Conservation (phyloP, 441 rosid genomes). For the Daphne laureola region DNA sequence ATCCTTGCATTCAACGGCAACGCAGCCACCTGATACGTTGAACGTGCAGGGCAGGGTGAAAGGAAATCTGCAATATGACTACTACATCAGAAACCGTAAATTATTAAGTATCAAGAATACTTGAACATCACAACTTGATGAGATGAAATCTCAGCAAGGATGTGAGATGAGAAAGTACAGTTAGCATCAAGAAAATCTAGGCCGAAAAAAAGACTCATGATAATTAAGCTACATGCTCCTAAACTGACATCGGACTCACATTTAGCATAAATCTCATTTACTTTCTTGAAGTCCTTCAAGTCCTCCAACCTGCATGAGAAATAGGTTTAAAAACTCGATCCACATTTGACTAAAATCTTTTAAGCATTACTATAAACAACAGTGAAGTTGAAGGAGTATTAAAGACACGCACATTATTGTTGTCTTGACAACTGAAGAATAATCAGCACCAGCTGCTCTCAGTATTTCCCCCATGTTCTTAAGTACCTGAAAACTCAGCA, state of each 20-base stretch:
- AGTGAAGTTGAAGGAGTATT: no score
- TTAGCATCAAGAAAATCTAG: no score
- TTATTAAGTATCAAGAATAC: no score
- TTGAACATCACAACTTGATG: no score
- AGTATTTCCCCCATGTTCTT: constrained; percentile 86
- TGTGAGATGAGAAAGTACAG: no score
- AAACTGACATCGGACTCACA: constrained; percentile 41
- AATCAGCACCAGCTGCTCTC: constrained; percentile 73
- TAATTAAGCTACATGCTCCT: no score
- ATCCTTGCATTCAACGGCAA: constrained; percentile 78
- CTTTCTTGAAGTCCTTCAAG: constrained; percentile 88
- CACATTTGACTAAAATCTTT: no score
- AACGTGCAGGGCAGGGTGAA: constrained; percentile 77
- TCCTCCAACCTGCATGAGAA: constrained; percentile 67
- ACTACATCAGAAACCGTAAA: background rate
- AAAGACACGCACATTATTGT: constrained; percentile 54
- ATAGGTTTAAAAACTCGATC: background rate
- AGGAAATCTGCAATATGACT: constrained; percentile 57
- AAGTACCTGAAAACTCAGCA: constrained; percentile 33
- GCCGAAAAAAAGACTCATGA: no score
- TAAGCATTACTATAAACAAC: no score
- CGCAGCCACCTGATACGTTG: constrained; percentile 92
- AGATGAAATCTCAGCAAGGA: no score
- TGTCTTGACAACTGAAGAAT: constrained; percentile 74
- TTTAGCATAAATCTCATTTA: constrained; percentile 86